Evolutionary conservation across 2,329 filamentous ascomycete genomes (phyloP), one percentile per base, ranked within the genome.

Genomic region (Trichoderma sp.): DNA sequence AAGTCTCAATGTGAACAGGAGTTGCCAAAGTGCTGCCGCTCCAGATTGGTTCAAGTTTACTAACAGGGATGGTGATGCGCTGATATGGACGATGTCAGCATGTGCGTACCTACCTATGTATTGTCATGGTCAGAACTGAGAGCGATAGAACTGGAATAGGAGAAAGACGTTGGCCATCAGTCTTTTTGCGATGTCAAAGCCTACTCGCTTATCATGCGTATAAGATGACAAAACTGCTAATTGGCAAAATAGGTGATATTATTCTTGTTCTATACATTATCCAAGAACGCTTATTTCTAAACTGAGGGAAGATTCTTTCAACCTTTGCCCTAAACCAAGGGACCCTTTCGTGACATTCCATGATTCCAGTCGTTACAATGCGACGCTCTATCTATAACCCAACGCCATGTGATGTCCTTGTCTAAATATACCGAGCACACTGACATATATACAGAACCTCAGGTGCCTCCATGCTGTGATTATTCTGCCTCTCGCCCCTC

Each of bases 1-100:
- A 62, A 76, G 76, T 73, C 62, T 75, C 59, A 53, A 67, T 77
- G 64, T 76, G 50, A 71, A 64, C 73, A 59, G 33, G 75, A 75
- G 68, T 63, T 72, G 62, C 73, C 73, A 62, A 33, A 66, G 33
- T 74, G 69, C 21, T 67, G 63, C 75, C 60, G 24, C 65, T n/a
- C 35, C 38, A 33, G 5, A 24, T 6, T 35, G 38, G 45, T 24
- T 12, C 35, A 33, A 33, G 14, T 41, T 11, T 8, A 33, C 21
- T 35, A 18, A 18, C 24, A 29, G 67, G 29, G 41, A 65, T 16
- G 18, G n/a, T 9, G 8, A 29, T 60, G 29, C 12, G 27, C 24
- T n/a, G 27, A 11, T 8, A 2, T 63, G 18, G 18, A n/a, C 24
- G 18, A 31, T n/a, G n/a, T 41, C 45, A 18, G 16, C 27, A 62